Percentiles rank a stretch among this genome's conserved stretches.
These are phyloP conservation scores for Yarrowia sp. DNA, from an alignment of 805 yeast genomes.

Conservation along the genomic window DNA sequence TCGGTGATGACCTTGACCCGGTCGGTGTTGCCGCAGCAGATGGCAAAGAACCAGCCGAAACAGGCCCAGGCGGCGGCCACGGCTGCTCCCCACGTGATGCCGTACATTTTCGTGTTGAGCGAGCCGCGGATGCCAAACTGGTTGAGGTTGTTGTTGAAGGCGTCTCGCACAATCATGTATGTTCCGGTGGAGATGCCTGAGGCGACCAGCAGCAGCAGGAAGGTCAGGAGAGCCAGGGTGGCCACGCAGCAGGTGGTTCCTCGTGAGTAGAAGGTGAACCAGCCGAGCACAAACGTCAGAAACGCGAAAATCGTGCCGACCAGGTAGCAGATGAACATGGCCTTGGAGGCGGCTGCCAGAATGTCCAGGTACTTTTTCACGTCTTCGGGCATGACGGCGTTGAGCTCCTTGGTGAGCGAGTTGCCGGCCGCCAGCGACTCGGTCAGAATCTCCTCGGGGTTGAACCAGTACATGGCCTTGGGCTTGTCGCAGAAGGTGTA, in stretches of 20 bases:
- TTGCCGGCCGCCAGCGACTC: constrained; percentile 57
- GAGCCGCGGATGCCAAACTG: constrained; percentile 63
- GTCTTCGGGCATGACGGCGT: constrained; percentile 60
- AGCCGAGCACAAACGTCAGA: constrained; percentile 52
- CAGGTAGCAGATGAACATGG: constrained; percentile 64
- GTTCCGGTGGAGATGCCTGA: constrained; percentile 70
- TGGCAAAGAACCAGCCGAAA: constrained; percentile 54
- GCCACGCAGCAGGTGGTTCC: constrained; percentile 57
- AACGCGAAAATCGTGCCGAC: constrained; percentile 57
- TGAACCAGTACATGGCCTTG: constrained; percentile 61
- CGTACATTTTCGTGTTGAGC: constrained; percentile 60
- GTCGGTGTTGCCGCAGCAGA: constrained; percentile 54
- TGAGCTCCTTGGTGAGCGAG: constrained; percentile 46
- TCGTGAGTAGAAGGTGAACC: constrained; percentile 57
- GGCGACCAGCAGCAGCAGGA: constrained; percentile 51
- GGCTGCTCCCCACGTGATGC: constrained; percentile 68
- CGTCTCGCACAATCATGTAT: constrained; percentile 57
- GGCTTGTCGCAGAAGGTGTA: constrained; percentile 63
- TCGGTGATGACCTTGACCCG: constrained; percentile 40
- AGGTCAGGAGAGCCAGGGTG: constrained; percentile 53
- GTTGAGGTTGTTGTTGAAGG: constrained; percentile 58
- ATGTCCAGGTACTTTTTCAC: constrained; percentile 57
- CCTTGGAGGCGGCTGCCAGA: constrained; percentile 58
- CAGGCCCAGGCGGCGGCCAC: constrained; percentile 56
- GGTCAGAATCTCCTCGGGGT: constrained; percentile 55